Evolutionary conservation across 495 filamentous ascomycete genomes (phyloP), one percentile per base, ranked within the genome.

Genomic region (Lophium mytilinum): DNA sequence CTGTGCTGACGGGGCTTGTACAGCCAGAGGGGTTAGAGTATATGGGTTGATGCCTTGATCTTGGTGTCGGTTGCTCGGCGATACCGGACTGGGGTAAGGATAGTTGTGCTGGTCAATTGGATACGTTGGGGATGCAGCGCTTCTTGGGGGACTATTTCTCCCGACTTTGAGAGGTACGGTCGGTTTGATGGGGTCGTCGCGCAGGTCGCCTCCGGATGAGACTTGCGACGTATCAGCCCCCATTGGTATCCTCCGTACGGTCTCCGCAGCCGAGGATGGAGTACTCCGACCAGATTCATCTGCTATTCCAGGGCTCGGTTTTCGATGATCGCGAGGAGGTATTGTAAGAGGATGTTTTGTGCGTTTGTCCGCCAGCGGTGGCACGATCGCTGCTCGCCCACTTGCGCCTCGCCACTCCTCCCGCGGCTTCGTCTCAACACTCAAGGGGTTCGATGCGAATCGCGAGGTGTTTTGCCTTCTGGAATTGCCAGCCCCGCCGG

Each of bases 341-440:
- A 62, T 46, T 35, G 43, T 47, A 4, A 58, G 21, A 36, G 66
- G 60, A 24, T 49, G n/a, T 17, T 51, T 62, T 50, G 43, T 49
- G 42, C 37, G 60, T 53, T 61, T 62, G 59, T 55, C 68, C 58
- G 30, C 55, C 14, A 71, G 49, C 9, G 71, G 71, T 24, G 67
- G 57, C 11, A 78, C 64, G 42, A 79, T 75, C 24, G 71, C 68
- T 19, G 69, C 61, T 24, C 77, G 76, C 47, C 77, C 77, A 60
- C 72, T 77, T 30, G 75, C 70, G 36, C 78, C 74, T 48, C 72
- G 78, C 79, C 78, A 81, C 45, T 75, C 75, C 50, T 76, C 73
- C 51, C 71, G 70, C 34, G 64, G 45, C 55, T 60, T 63, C 14
- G 63, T 66, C 37, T 76, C 67, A 33, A 57, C 68, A 14, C 45